phyloP scores from a whole-genome alignment of 164 flowering plant species.

The Berberis thunbergii region DNA sequence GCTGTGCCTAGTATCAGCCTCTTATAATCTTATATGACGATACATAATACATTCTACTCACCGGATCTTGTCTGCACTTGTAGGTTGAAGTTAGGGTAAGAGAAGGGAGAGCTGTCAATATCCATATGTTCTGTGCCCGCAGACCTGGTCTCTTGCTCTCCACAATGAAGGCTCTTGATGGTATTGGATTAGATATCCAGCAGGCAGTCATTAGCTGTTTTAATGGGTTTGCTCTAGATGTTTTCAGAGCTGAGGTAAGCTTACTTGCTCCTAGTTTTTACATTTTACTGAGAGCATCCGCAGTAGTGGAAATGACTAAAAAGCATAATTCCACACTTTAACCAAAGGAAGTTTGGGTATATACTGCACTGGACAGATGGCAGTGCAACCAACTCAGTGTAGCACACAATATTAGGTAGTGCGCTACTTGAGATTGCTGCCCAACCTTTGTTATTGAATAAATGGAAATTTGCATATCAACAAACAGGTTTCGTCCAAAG shows the following conservation, averaged over 20 bases:
- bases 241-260: constrained; percentile 85
- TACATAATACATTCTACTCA: background rate
- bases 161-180: constrained; percentile 61
- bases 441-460: no score
- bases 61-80: background rate
- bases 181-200: constrained; percentile 65
- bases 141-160: constrained; percentile 65
- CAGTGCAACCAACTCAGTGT: no score
- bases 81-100: constrained; percentile 82
- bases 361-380: no score
- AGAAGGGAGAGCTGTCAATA: constrained; percentile 89
- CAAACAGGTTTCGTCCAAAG: no score
- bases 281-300: background rate
- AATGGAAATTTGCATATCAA: no score
- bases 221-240: constrained; percentile 83
- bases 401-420: no score
- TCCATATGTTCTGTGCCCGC: constrained; percentile 90
- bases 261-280: background rate
- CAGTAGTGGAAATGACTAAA: background rate
- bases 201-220: constrained; percentile 87
- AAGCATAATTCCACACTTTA: background rate
- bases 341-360: no score
- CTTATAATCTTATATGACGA: background rate
- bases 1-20: background rate
- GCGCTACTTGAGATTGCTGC: no score